Conservation (phyloP, 306 rosid species). For the Fragaria nilgerrensis region DNA sequence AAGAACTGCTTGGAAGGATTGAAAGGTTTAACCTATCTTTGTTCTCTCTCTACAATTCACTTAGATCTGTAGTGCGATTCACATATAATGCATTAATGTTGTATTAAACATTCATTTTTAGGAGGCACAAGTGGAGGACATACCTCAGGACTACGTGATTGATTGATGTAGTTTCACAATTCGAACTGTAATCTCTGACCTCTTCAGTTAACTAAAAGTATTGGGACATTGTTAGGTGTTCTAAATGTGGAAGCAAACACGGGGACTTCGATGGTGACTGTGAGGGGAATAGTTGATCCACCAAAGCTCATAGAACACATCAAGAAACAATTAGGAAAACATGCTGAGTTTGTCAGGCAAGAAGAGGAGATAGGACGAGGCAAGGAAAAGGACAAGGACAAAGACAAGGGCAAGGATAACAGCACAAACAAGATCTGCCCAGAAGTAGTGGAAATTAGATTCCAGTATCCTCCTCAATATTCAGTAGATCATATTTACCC, state of each 20-base stretch:
- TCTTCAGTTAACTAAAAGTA: too few species aligned
- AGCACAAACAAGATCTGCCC: not conserved
- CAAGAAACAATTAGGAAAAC: slow-evolving; percentile 51
- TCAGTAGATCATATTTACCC: slow-evolving; percentile 42
- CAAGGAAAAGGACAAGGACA: slow-evolving; percentile 15
- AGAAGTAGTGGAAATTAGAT: slow-evolving; percentile 7
- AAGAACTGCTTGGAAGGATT: slow-evolving; percentile 46
- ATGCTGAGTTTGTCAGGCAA: slow-evolving; percentile 49
- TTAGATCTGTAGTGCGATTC: not conserved
- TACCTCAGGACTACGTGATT: not conserved
- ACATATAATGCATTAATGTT: not conserved
- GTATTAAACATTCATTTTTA: not conserved
- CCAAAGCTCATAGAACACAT: slow-evolving; percentile 35
- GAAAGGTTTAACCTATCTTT: slow-evolving; percentile 33
- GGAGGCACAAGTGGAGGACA: not conserved
- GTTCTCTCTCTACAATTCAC: not conserved
- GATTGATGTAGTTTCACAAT: not conserved
- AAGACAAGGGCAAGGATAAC: not conserved
- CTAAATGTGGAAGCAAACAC: slow-evolving; percentile 44
- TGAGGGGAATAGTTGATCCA: slow-evolving; percentile 55
- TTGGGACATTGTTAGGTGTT: slow-evolving; percentile 38
- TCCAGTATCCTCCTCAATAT: slow-evolving; percentile 58
- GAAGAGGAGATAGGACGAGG: slow-evolving; percentile 6
- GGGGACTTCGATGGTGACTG: slow-evolving; percentile 51
- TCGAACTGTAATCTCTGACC: not conserved